Percentiles rank a stretch among this genome's conserved stretches.
Evolutionary conservation across 768 basidiomycete genomes (phyloP).

Genomic region (Leucocoprinus leucothites): DNA sequence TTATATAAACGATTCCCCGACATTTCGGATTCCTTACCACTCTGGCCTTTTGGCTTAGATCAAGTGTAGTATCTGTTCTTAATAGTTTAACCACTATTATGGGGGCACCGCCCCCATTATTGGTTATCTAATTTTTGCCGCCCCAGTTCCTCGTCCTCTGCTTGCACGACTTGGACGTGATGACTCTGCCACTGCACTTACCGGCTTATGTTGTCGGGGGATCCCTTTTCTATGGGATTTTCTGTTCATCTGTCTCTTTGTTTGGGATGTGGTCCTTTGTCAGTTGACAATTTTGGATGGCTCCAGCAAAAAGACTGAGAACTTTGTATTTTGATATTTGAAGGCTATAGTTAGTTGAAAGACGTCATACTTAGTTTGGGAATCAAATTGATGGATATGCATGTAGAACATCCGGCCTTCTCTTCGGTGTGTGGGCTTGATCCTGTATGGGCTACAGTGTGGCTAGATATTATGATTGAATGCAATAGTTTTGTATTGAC

Average conservation of each 20-base stretch:
- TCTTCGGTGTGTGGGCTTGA: no score
- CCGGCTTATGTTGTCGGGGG: constrained; percentile 65
- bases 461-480: no score
- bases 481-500: no score
- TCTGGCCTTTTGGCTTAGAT: constrained; percentile 97
- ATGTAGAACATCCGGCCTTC: no score
- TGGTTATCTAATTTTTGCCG: constrained; percentile 58
- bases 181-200: constrained; percentile 58
- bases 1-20: constrained; percentile 24
- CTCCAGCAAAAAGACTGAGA: constrained; percentile 6
- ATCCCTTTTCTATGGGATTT: constrained; percentile 29
- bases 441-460: no score
- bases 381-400: no score
- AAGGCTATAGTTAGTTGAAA: no score
- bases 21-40: constrained; percentile 55
- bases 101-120: constrained; percentile 49
- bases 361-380: no score
- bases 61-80: constrained; percentile 98
- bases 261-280: neutral
- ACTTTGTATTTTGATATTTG: neutral
- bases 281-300: neutral
- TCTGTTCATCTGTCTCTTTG: constrained; percentile 26
- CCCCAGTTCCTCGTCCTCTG: constrained; percentile 53
- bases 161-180: constrained; percentile 53
- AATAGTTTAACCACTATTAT: constrained; percentile 74